Conservation (phyloP, 2,329 filamentous ascomycete genomes). For the Beauveria caledonica region DNA sequence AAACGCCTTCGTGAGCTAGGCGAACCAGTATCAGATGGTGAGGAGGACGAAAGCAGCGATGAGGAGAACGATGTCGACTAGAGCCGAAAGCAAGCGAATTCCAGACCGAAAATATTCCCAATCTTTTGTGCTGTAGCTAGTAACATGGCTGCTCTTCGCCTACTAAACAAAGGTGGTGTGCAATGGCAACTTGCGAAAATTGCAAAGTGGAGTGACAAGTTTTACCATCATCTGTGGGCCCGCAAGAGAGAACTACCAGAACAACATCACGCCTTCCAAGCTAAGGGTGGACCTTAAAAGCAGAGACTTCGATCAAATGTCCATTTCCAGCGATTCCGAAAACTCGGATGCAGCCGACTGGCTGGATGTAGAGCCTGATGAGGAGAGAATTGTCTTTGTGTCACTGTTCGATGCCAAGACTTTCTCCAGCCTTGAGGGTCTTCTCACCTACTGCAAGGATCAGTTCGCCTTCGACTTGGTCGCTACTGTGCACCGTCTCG, state of each 20-base stretch:
- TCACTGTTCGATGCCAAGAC: conserved; percentile 61
- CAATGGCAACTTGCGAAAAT: neutral
- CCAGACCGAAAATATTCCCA: too few species aligned
- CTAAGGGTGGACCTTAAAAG: neutral
- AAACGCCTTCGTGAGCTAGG: conserved; percentile 57
- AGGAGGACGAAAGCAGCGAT: conserved; percentile 55
- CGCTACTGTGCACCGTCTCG: conserved; percentile 45
- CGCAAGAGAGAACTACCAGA: neutral
- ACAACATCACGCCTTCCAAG: neutral
- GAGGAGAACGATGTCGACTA: conserved; percentile 46
- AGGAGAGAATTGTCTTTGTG: conserved; percentile 52
- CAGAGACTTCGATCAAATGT: conserved; percentile 17
- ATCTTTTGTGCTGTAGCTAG: neutral
- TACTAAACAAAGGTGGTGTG: neutral
- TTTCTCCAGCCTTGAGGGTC: conserved; percentile 54
- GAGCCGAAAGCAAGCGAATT: conserved; percentile 18
- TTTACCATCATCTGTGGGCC: conserved; percentile 6
- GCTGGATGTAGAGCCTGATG: conserved; percentile 52
- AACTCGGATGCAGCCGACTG: conserved; percentile 39
- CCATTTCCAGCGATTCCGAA: conserved; percentile 20
- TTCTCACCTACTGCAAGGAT: conserved; percentile 62
- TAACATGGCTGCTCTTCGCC: neutral
- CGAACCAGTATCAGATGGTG: conserved; percentile 66
- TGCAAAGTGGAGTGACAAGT: conserved; percentile 9
- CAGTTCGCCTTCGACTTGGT: conserved; percentile 60